Evolutionary conservation across 495 filamentous ascomycete species (phyloP).

Genomic region (Aspergillus homomorphus): DNA sequence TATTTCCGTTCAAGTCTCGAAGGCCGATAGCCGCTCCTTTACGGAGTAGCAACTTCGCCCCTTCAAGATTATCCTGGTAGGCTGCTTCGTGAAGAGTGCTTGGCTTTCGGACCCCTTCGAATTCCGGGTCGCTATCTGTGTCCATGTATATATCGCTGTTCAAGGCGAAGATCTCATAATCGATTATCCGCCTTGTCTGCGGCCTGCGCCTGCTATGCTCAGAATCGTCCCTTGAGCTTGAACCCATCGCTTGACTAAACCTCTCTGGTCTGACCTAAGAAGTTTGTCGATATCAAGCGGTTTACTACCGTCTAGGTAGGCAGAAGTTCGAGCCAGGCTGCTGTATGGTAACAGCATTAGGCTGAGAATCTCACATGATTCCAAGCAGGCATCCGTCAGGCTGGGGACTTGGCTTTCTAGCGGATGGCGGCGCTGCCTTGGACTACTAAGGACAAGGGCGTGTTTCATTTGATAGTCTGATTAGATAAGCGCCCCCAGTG

Average conservation of each 20-base stretch:
- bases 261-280: background rate
- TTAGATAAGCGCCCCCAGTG: background rate
- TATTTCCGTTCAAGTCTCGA: background rate
- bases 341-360: background rate
- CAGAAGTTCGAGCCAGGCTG: background rate
- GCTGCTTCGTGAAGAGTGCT: background rate
- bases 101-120: background rate
- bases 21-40: background rate
- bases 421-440: background rate
- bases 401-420: background rate
- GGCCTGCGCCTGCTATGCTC: background rate
- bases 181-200: background rate
- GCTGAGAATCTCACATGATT: background rate
- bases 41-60: background rate
- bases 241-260: background rate
- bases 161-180: background rate
- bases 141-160: background rate
- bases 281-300: background rate
- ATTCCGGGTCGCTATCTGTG: background rate
- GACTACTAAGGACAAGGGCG: background rate
- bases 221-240: background rate
- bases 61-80: background rate
- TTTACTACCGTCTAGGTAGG: background rate
- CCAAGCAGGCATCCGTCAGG: background rate
- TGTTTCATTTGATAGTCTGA: background rate